A percentile compares a stretch with the other conserved stretches of the same genome.
These are phyloP conservation scores for Penicillium manginii DNA, from an alignment of 495 filamentous ascomycete genomes.

Conservation along the genomic window DNA sequence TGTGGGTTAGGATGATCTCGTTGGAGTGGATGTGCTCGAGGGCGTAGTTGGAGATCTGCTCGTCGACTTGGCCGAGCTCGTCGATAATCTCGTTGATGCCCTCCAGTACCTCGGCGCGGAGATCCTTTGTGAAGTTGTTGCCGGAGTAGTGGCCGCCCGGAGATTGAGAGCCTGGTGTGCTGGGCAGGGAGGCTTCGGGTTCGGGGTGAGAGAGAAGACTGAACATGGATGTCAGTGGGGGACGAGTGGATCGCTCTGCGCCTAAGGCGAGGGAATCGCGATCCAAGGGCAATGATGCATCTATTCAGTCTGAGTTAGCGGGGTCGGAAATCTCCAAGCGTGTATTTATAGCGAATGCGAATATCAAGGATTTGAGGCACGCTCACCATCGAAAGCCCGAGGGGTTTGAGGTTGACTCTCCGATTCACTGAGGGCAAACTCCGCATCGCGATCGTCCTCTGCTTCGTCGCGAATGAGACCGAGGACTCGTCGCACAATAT, in stretches of 20 bases:
- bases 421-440: slow-evolving; percentile 58
- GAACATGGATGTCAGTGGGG: slow-evolving; percentile 76
- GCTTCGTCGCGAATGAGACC: slow-evolving; percentile 91
- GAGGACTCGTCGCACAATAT: slow-evolving; percentile 87
- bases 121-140: slow-evolving; percentile 52
- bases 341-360: slow-evolving; percentile 17
- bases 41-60: slow-evolving; percentile 83
- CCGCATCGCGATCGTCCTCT: slow-evolving; percentile 75
- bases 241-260: slow-evolving; percentile 51
- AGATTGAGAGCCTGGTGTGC: slow-evolving; percentile 48
- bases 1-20: slow-evolving; percentile 85
- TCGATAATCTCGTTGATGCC: slow-evolving; percentile 91
- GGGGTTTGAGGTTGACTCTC: slow-evolving; percentile 56
- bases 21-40: slow-evolving; percentile 88
- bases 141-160: slow-evolving; percentile 38
- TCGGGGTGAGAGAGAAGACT: slow-evolving; percentile 72
- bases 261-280: slow-evolving; percentile 37
- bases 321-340: background rate
- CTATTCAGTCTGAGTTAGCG: slow-evolving; percentile 26
- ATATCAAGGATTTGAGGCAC: background rate
- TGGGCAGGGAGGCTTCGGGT: slow-evolving; percentile 47
- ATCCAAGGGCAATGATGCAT: slow-evolving; percentile 37
- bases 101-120: slow-evolving; percentile 86
- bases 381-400: slow-evolving; percentile 42
- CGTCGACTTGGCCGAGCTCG: slow-evolving; percentile 84